These are phyloP conservation scores for Aspergillus cristatus DNA, from an alignment of 495 filamentous ascomycete species.

Conservation along the genomic window DNA sequence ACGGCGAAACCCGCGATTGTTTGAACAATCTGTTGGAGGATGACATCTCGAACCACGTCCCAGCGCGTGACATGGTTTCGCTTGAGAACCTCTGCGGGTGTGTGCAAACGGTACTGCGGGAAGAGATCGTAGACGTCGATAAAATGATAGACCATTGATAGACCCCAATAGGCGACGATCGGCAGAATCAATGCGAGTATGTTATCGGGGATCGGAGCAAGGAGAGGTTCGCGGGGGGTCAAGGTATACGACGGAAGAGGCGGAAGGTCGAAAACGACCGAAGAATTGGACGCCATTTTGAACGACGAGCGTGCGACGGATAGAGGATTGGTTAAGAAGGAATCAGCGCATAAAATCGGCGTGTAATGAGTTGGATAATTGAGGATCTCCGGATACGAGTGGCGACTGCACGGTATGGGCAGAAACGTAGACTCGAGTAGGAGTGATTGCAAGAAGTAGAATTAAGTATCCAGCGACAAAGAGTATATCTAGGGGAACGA, in stretches of 20 bases:
- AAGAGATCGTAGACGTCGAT: constrained; percentile 77
- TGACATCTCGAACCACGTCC: constrained; percentile 78
- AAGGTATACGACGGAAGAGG: constrained; percentile 69
- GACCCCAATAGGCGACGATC: constrained; percentile 78
- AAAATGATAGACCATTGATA: constrained; percentile 80
- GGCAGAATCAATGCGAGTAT: constrained; percentile 64
- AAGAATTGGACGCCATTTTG: constrained; percentile 33
- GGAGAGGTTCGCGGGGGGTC: constrained; percentile 54
- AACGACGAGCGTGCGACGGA: not conserved
- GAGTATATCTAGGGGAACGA: too few relatives aligned
- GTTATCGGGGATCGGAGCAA: constrained; percentile 74
- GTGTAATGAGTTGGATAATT: too few relatives aligned
- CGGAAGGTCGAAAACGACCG: constrained; percentile 48
- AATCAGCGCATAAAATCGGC: constrained; percentile 1
- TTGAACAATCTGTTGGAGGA: constrained; percentile 85
- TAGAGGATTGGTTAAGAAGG: constrained; percentile 1
- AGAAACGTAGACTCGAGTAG: too few relatives aligned
- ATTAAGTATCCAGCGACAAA: too few relatives aligned
- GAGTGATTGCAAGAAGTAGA: too few relatives aligned
- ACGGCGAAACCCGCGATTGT: constrained; percentile 54
- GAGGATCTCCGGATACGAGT: too few relatives aligned
- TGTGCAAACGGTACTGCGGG: constrained; percentile 82
- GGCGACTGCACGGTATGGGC: too few relatives aligned
- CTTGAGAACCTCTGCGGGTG: constrained; percentile 76
- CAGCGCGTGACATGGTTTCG: constrained; percentile 76